Percentiles rank a stretch among this genome's conserved stretches.
phyloP scores from a whole-genome alignment of 83 land plant species.

The Isoetes engelmannii region DNA sequence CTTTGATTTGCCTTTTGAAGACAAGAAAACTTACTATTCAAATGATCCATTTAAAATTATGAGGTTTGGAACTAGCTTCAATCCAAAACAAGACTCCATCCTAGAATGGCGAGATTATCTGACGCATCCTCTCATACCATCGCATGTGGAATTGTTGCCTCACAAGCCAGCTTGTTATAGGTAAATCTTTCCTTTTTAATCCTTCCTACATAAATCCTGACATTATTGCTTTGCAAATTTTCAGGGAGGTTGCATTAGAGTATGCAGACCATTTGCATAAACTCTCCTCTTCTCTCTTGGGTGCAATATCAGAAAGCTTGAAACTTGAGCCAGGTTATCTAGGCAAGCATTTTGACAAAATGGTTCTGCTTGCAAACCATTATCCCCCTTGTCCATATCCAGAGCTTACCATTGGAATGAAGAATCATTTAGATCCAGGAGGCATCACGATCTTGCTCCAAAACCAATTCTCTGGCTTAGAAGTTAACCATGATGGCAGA shows the following conservation, averaged over 20 bases:
- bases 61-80: background rate
- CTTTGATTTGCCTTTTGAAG: background rate
- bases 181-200: background rate
- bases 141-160: background rate
- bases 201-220: background rate
- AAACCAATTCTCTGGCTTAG: background rate
- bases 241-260: background rate
- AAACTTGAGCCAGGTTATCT: background rate
- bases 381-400: background rate
- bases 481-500: background rate
- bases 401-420: slow-evolving; percentile 12
- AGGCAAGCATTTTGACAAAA: background rate
- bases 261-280: background rate
- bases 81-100: background rate
- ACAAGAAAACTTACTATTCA: background rate
- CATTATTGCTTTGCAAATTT: background rate
- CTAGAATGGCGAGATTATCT: slow-evolving; percentile 2
- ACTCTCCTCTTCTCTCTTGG: background rate
- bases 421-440: slow-evolving; percentile 13
- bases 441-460: background rate
- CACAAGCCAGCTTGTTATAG: background rate
- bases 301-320: background rate
- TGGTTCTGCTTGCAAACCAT: background rate
- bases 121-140: background rate
- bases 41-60: background rate